Base-by-base conservation (phyloP, 805 yeast genomes). In the Yarrowia deformans region DNA sequence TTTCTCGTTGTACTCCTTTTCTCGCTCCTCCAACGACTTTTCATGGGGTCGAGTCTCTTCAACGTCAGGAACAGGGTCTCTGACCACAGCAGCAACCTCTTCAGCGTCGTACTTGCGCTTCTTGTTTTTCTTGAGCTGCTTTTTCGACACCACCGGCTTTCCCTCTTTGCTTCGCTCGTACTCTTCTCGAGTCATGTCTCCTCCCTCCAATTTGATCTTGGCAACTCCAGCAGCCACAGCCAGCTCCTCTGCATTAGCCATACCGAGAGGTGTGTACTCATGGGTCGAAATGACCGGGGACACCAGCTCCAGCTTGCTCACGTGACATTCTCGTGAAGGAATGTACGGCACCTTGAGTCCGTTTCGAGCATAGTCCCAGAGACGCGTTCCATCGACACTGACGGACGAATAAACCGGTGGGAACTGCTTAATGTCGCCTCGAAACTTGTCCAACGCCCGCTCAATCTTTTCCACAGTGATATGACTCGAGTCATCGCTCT, bases 371-470 rank as follows among this genome's bases (percentile, higher is more conserved):
- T 95, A 95, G 74, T 94, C 97, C 76, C 96, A 93, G 60, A 96
- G 80, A 3, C 97, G 96, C 79, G 88, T 92, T 18, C 99, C 99
- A 75, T 92, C 88, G 88, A 96, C 90, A 76, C 94, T 94, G 70
- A 96, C 81, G 0, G 99, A 99, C 18, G 97, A 91, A 78, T 87
- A 95, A 14, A 95, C 89, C 0, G 99, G 99, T 13, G 99, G 99
- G 0, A 96, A 89, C 79, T 95, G 99, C 73, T 84, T 84, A 67
- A 93, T 80, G 16, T 87, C 84, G 0, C 98, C 99, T n/a, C 87
- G 80, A 75, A 95, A 93, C 78, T 88, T 88, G 7, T 80, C 80
- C 32, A 86, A 84, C 0, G 88, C 81, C 2, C 79, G 75, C 13
- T 79, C 79, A 13, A 93, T 78, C 55, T 82, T 76, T 1, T 85